Conservation (phyloP, 2,329 filamentous ascomycete species). For the Penicillium sp. region DNA sequence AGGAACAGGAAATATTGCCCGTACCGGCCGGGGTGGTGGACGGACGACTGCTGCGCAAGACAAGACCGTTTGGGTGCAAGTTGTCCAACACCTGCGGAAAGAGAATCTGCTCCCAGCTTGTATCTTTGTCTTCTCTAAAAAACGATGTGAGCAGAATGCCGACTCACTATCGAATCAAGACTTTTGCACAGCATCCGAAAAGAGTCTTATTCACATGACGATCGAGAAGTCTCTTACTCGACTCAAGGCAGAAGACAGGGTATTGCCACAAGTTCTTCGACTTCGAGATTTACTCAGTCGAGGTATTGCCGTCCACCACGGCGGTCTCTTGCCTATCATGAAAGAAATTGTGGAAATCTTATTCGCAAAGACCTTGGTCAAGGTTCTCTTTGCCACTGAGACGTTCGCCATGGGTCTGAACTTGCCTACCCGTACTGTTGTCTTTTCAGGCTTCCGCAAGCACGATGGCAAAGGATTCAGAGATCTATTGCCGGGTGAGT, state of each 20-base stretch:
- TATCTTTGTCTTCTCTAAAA: conserved; percentile 99
- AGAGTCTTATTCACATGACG: conserved; percentile 96
- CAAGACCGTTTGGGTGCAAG: conserved; percentile 93
- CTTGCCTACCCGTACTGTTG: conserved; percentile 90
- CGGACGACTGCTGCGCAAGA: conserved; percentile 91
- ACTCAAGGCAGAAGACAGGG: conserved; percentile 85
- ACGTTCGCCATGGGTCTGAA: conserved; percentile 99
- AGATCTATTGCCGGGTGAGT: conserved; percentile 90
- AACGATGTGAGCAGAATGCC: conserved; percentile 94
- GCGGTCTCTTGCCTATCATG: conserved; percentile 90
- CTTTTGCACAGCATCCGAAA: conserved; percentile 90
- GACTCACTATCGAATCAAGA: conserved; percentile 94
- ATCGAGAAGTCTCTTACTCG: conserved; percentile 93
- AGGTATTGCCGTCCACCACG: conserved; percentile 95
- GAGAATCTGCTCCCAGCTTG: conserved; percentile 86
- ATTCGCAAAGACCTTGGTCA: conserved; percentile 92
- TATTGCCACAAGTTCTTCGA: conserved; percentile 88
- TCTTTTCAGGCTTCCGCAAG: conserved; percentile 96
- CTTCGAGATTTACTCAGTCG: conserved; percentile 82
- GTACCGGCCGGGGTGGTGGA: conserved; percentile 81
- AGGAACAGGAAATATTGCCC: conserved; percentile 83
- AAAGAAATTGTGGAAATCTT: conserved; percentile 98
- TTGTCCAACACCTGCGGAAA: conserved; percentile 89
- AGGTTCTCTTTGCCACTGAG: conserved; percentile 95
- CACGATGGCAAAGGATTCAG: conserved; percentile 92